Evolutionary conservation across 495 filamentous ascomycete species (phyloP), one percentile per base, ranked within the genome.

Genomic region (Schizothecium vesticola): DNA sequence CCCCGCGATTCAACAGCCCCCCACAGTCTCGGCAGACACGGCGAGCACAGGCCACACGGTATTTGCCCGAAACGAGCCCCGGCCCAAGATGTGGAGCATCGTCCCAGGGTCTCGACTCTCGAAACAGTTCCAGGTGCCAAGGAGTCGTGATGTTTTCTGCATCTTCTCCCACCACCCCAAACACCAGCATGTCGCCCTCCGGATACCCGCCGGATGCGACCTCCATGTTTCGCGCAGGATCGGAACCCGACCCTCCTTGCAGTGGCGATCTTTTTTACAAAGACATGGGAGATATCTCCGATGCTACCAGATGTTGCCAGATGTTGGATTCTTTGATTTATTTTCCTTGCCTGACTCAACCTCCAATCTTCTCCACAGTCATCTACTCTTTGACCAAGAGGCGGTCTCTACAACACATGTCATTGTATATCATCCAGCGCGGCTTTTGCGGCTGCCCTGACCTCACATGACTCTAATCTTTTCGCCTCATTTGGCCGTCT

Each of bases 91-190:
- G 21, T 58, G 24, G 59, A 29, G 16, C 22, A 43, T 56, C 13
- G 55, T n/a, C 26, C 31, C 51, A 28, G 31, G 16, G 43, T 25
- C 63, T 25, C 26, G 23, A 58, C 26, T 58, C 63, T 65, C 63
- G 31, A 65, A 16, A 65, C 36, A 33, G 63, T 58, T 65, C 55
- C 63, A 65, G 29, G 31, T 65, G 55, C 63, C 63, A 65, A 65
- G 63, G 43, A 65, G 25, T 65, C 55, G 43, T 57, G 63, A 57
- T 11, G 63, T 19, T 61, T 10, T 43, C 3, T 43, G 33, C 33
- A 13, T 43, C 33, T 16, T 43, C 43, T 51, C 13, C 36, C 36
- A 19, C 36, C 33, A 16, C 12, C 13, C 36, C 36, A 43, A 43
- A n/a, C 19, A 36, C 19, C 43, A n/a, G 16, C 43, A 51, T 1